A percentile compares a stretch with the other conserved stretches of the same genome.
phyloP scores from a whole-genome alignment of 768 basidiomycete species.

The Hericium alpestre region DNA sequence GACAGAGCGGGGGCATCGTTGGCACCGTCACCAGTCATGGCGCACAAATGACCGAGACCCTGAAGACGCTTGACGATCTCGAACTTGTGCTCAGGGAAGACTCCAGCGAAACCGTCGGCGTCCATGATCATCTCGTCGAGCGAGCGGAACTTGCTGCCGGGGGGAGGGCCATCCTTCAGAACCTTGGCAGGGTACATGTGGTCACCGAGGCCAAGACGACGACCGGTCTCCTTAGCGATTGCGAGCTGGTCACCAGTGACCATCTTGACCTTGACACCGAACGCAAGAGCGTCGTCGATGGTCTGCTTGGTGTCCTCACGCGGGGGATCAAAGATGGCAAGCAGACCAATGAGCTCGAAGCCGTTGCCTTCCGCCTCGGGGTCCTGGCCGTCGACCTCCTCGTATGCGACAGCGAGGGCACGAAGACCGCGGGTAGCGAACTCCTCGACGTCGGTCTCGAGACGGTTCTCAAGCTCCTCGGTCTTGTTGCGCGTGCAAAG shows the following conservation, averaged over 20 bases:
- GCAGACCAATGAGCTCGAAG: slow-evolving; percentile 93
- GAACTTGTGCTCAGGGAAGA: slow-evolving; percentile 99
- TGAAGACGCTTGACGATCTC: slow-evolving; percentile 99
- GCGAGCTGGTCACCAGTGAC: slow-evolving; percentile 99
- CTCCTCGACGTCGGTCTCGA: slow-evolving; percentile 94
- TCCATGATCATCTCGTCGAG: slow-evolving; percentile 99
- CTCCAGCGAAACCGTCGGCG: slow-evolving; percentile 97
- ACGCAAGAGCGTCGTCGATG: slow-evolving; percentile 90
- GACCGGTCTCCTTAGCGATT: slow-evolving; percentile 98
- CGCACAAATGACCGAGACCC: slow-evolving; percentile 88
- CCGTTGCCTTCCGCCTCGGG: slow-evolving; percentile 86
- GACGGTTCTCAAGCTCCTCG: slow-evolving; percentile 77
- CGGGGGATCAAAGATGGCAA: slow-evolving; percentile 96
- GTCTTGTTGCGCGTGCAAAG: slow-evolving; percentile 97
- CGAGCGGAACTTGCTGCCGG: slow-evolving; percentile 69
- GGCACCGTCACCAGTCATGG: slow-evolving; percentile 99
- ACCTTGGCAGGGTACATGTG: slow-evolving; percentile 99
- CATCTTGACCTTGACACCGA: slow-evolving; percentile 99
- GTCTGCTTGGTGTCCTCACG: slow-evolving; percentile 98
- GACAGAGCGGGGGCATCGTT: slow-evolving; percentile 97
- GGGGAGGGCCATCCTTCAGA: slow-evolving; percentile 91
- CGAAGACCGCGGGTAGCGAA: slow-evolving; percentile 94
- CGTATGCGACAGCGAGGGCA: slow-evolving; percentile 91
- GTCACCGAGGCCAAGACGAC: slow-evolving; percentile 94
- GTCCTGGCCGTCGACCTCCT: slow-evolving; percentile 81